Conservation (phyloP, 352 stramenopile genomes). For the Pythium rishiriense region DNA sequence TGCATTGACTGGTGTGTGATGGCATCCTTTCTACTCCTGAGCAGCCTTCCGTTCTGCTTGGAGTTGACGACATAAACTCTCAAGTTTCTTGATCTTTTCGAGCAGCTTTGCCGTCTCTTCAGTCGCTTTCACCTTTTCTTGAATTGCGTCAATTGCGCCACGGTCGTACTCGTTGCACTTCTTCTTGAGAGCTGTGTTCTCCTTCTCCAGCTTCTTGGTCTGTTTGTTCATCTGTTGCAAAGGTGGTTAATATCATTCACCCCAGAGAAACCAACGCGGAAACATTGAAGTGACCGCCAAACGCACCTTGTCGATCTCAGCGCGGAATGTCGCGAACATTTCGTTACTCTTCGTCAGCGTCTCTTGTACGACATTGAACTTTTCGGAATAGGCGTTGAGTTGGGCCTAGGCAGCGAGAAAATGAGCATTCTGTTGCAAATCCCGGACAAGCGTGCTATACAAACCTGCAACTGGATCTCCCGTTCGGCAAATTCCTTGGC, state of each 20-base stretch:
- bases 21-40: conserved; percentile 8
- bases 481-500: conserved; percentile 79
- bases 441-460: background rate
- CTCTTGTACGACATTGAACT: conserved; percentile 85
- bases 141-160: conserved; percentile 69
- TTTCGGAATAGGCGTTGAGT: conserved; percentile 82
- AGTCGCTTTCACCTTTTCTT: conserved; percentile 61
- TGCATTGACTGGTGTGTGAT: background rate
- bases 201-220: conserved; percentile 87
- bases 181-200: conserved; percentile 76
- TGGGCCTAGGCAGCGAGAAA: conserved; percentile 35
- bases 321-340: conserved; percentile 81
- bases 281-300: no score
- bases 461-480: conserved; percentile 71
- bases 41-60: conserved; percentile 76
- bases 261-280: no score
- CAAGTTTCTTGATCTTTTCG: conserved; percentile 84
- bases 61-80: conserved; percentile 78
- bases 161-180: conserved; percentile 84
- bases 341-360: conserved; percentile 85
- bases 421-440: background rate
- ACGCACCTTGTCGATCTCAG: conserved; percentile 85
- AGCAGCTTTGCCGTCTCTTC: conserved; percentile 73
- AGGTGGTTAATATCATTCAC: no score
- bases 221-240: conserved; percentile 65